Base-by-base conservation (phyloP, 169 alveolate species). In the Eimeria acervulina region DNA sequence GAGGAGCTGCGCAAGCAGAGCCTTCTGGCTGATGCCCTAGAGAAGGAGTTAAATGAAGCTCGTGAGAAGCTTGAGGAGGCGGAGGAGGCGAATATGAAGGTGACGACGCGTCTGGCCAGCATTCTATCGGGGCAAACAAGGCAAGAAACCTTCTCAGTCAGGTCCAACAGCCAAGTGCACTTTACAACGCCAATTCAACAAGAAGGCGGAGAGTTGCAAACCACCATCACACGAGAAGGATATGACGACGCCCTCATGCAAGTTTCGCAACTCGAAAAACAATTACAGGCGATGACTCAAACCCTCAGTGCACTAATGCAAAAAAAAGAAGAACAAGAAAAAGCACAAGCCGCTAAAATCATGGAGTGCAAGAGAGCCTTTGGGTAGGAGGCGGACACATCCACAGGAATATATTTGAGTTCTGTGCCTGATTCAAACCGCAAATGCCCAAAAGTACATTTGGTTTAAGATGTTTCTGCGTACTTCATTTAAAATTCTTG, bases 291-390 rank as follows among this genome's bases (percentile, higher is more conserved):
- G n/a, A 26, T 83, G 74, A 15, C 10, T 12, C 38, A 42, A 42
- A 36, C 38, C 4, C 74, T 83, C 38, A 26, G 52, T 0, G 2
- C 1, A 28, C 7, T 83, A n/a, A 5, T 83, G 47, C 47, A 51
- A 31, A 28, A 23, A 13, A 83, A 83, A 26, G 74, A 36, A 2
- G 74, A 83, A 13, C 74, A 83, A 51, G 74, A 83, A 51, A 17
- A 28, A 28, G 5, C 47, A 31, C 74, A 52, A n/a, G 23, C 42
- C 7, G 76, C 68, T 7, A 89, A 89, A 68, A 87, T 68, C 31
- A n/a, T 26, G 19, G 95, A 89, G 72, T 61, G 95, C 68, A 31
- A 42, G 28, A 19, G 97, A 59, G 97, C 95, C 38, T 68, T 98
- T 74, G 96, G 97, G 96, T 83, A 51, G n/a, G 83, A 33, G 55